Conservation (phyloP, 352 stramenopile species). For the Phytopythium litorale region DNA sequence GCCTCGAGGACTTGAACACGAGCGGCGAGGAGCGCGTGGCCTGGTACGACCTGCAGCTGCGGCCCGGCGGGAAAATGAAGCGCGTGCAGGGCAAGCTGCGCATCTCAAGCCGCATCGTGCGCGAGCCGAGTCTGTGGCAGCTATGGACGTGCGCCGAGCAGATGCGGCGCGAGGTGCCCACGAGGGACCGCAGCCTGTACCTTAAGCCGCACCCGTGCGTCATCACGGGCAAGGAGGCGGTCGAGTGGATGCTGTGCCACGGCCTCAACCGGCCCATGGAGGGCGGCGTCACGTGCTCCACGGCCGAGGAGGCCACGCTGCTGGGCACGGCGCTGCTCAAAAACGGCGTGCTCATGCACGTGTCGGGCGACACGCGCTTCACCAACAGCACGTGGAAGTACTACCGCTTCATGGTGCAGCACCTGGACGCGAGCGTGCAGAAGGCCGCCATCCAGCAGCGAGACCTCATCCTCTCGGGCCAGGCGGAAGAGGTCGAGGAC, state of each 20-base stretch:
- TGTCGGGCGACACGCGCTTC: conserved; percentile 70
- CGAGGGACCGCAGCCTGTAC: conserved; percentile 74
- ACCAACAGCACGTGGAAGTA: conserved; percentile 86
- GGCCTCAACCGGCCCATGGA: conserved; percentile 81
- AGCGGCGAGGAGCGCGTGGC: conserved; percentile 76
- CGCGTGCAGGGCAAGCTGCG: conserved; percentile 77
- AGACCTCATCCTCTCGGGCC: conserved; percentile 62
- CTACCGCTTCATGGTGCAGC: conserved; percentile 82
- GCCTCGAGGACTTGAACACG: conserved; percentile 81
- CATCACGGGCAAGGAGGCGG: conserved; percentile 75
- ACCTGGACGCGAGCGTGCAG: conserved; percentile 51
- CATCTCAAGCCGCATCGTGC: conserved; percentile 83
- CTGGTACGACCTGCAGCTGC: conserved; percentile 84
- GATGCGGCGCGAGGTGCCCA: conserved; percentile 72
- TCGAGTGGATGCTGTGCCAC: conserved; percentile 86
- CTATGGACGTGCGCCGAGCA: conserved; percentile 82
- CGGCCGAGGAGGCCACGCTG: conserved; percentile 75
- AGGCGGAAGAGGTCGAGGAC: conserved; percentile 76
- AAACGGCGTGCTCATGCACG: conserved; percentile 64
- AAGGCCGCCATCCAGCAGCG: conserved; percentile 51
- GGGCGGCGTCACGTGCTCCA: conserved; percentile 82
- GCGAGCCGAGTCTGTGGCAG: conserved; percentile 79
- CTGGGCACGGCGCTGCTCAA: conserved; percentile 68
- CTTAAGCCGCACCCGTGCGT: conserved; percentile 77
- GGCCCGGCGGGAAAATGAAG: conserved; percentile 82